Base-by-base conservation (phyloP, 345 rosid genomes). In the Rhodomyrtus tomentosa region DNA sequence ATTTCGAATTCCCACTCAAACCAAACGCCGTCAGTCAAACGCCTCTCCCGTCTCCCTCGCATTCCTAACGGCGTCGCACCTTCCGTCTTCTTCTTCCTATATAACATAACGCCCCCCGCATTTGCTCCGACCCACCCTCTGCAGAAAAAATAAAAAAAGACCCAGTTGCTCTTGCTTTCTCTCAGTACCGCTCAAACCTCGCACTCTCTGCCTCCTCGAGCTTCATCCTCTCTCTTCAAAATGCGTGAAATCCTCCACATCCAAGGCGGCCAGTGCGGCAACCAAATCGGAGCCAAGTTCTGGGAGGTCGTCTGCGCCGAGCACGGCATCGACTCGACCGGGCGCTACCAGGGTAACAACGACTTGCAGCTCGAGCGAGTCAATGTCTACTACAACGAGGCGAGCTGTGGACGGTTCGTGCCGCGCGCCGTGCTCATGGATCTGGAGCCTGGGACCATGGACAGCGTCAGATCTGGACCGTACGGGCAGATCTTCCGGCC, bases 361-460 rank as follows among this genome's bases (percentile, higher is more conserved):
- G 95, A 91, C 32, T 87, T 93, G 85, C 96, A 92, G 76, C 93
- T 93, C 76, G 96, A 93, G 91, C 92, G 96, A 52, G 94, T 92
- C 85, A 93, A 93, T 88, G 96, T 93, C 27, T 93, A 93, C 88
- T 93, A 91, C 91, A 93, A 93, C 83, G 96, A 93, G 89, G 96
- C 95, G 1, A 93, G 96, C 84, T 92, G 96, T 50, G 95, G 96
- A 0, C 87, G 96, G 55, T 92, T 91, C 81, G 95, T 93, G 24
- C 96, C 96, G 20, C 93, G 96, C 50, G 94, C 95, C 82, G 94
- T 93, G 9, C 86, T 93, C 42, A 92, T 93, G 96, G 96, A 93
- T 91, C 95, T 93, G 73, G 96, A 93, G 91, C 96, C 96, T 0
- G 95, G 96, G 11, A 93, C 96, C 84, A 93, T 93, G 96, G 96